Conservation (phyloP, 1,284 basidiomycete species). For the Phaffia rhodozyma region DNA sequence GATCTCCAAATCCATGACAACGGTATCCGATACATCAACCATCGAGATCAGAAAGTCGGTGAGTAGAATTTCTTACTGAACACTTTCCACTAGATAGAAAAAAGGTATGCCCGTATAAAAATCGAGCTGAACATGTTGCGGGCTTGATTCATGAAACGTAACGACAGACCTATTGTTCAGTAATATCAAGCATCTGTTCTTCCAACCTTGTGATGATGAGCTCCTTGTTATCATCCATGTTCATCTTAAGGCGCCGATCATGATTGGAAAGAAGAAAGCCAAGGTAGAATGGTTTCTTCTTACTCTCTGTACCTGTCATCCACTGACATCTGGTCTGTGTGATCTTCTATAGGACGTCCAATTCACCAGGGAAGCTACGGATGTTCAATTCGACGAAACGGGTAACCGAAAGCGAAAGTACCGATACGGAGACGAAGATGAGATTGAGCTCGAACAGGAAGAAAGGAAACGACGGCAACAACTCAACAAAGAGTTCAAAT, state of each 20-base stretch:
- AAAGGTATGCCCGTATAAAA: not conserved
- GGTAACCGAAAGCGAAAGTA: constrained; percentile 97
- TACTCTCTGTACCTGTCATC: not conserved
- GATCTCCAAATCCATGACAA: constrained; percentile 98
- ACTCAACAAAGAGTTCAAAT: constrained; percentile 90
- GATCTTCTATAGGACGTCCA: constrained; percentile 63
- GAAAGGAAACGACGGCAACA: constrained; percentile 78
- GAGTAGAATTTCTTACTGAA: constrained; percentile 27
- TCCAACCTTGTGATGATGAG: constrained; percentile 97
- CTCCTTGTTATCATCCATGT: constrained; percentile 88
- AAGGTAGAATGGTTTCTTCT: constrained; percentile 43
- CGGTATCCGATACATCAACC: constrained; percentile 84
- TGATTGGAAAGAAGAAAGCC: constrained; percentile 97
- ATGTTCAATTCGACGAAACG: constrained; percentile 96
- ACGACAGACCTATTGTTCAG: constrained; percentile 76
- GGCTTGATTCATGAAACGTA: constrained; percentile 7
- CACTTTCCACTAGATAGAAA: not conserved
- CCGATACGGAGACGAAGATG: constrained; percentile 95
- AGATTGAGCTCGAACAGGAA: constrained; percentile 97
- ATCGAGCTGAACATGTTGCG: not conserved
- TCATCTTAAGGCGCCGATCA: constrained; percentile 90
- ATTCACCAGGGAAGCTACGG: constrained; percentile 96
- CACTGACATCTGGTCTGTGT: not conserved
- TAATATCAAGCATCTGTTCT: constrained; percentile 98
- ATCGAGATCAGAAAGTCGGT: constrained; percentile 85